Evolutionary conservation across 345 rosid genomes (phyloP), one percentile per base, ranked within the genome.

Genomic region (Bruguiera gymnorhiza): DNA sequence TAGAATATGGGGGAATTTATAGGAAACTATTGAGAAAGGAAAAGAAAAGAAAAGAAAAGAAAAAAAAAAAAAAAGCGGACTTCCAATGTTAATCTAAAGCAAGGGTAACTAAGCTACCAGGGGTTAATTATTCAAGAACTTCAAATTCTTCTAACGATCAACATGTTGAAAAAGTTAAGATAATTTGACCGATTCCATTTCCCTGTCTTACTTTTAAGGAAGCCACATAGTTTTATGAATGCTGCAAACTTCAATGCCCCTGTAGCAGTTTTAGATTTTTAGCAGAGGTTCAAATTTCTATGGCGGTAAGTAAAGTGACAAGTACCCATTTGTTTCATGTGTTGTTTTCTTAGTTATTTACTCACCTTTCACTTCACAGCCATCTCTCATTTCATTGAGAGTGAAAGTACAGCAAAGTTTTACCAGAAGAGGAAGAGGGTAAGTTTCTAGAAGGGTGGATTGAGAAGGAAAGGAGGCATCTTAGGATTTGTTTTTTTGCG

Each of bases 381-480:
- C 54, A 51, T 62, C 66, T 69, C 43, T 62, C 75, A 73, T 55
- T 55, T 57, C 51, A 73, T 73, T 43, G 91, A 87, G 78, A 86
- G 84, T 81, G 90, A 86, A 86, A 85, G 85, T 74, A 85, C 78
- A 77, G 62, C 43, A 62, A 78, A 73, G 29, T 81, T 65, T 84
- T 86, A 59, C 85, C 87, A 79, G 73, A 68, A 59, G 5, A 50
- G 74, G 66, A 76, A 72, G 73, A 70, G 87, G 79, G 83, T 74
- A 83, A 83, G 85, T 78, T 84, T 90, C 89, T 86, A 86, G 82
- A 87, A 83, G 75, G 70, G 85, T 79, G 87, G n/a, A 73, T 76
- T 63, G 76, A 87, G 82, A 80, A 64, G 86, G 96, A 83, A 93
- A 88, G 74, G 68, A 71, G 85, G 96, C 81, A 93, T 93, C 97